Evolutionary conservation across 225 moss, liverwort and hornwort genomes (phyloP), one percentile per base, ranked within the genome.

Genomic region (Pseudisothecium myosuroides): DNA sequence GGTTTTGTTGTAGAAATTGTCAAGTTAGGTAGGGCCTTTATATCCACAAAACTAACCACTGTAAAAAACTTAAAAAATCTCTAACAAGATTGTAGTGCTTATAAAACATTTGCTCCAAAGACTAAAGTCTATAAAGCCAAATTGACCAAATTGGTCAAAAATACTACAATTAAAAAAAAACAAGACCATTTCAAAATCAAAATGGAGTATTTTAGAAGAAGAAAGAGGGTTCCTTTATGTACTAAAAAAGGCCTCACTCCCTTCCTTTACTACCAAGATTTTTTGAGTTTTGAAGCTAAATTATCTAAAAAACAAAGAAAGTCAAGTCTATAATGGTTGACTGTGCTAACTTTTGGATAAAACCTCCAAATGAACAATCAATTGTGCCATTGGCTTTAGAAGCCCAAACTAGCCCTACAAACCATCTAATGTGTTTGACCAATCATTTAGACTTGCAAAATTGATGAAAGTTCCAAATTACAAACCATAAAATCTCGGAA

Each of bases 391-490:
- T 26, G 26, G 3, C n/a, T 37, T 37, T 11, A 12, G 1, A 67
- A 37, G 11, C 2, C 5, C 26, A 41, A 18, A 26, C 14, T 41
- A 14, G 1, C 5, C 6, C 2, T 2, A 0, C 1, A 6, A 2
- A 21, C n/a, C 28, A 37, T 37, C 12, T 68, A n/a, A n/a, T 22
- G 5, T 3, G 10, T 36, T 37, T n/a, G 12, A 4, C 2, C 7
- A n/a, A 3, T 68, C 22, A 68, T 68, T 67, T n/a, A 5, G 7
- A 12, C 68, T n/a, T 3, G 4, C 4, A n/a, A n/a, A n/a, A 1
- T 39, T 41, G 14, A 26, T 0, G 4, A 8, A 41, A 26, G 14
- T 39, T 69, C 3, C 4, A 39, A 24, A 69, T 41, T 41, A 24
- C 5, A 41, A 26, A 24, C 2, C 0, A 0, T 41, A 71, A 71